phyloP scores from a whole-genome alignment of 257 asterid species.

The Solanum piurae region DNA sequence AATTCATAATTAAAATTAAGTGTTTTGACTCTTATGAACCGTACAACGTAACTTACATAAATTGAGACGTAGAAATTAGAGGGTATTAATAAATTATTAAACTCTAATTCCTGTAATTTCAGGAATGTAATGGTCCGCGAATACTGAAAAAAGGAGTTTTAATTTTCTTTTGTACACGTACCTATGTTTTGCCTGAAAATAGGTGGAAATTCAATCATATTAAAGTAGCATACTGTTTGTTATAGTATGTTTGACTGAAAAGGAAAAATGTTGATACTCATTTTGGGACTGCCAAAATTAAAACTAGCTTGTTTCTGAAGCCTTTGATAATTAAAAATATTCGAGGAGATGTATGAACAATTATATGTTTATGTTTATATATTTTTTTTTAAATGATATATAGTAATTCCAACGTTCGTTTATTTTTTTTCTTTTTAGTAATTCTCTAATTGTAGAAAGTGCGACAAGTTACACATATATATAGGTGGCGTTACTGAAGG shows the following conservation, averaged over 20 bases:
- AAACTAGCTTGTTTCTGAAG: not conserved
- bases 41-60: too few species aligned
- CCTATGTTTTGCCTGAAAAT: not conserved
- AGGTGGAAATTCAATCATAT: not conserved
- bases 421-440: not conserved
- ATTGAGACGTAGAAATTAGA: not conserved
- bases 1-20: not conserved
- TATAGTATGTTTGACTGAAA: not conserved
- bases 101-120: not conserved
- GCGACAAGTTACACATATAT: not conserved
- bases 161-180: not conserved
- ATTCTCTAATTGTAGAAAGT: not conserved
- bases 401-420: not conserved
- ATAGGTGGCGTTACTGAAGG: not conserved
- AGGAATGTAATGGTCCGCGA: not conserved
- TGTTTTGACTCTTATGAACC: not conserved
- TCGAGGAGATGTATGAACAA: not conserved
- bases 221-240: not conserved
- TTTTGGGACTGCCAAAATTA: not conserved
- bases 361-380: not conserved
- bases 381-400: not conserved
- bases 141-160: not conserved
- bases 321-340: not conserved
- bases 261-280: not conserved
- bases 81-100: not conserved